phyloP scores from a whole-genome alignment of 2,329 filamentous ascomycete species.

The Chrysoporthe deuterocubensis region DNA sequence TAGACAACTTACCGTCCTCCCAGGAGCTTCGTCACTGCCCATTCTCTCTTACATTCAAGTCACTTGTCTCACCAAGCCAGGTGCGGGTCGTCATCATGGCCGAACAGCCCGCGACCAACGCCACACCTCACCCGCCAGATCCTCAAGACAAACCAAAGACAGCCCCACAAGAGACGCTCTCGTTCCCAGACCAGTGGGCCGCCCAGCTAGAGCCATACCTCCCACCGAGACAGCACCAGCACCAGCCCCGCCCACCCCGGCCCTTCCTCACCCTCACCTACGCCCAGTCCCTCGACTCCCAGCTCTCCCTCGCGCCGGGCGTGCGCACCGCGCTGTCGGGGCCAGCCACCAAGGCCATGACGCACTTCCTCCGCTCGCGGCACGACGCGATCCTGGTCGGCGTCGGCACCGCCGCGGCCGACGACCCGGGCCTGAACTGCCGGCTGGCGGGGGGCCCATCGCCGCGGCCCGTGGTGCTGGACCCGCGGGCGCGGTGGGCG shows the following conservation, averaged over 20 bases:
- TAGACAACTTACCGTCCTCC: neutral
- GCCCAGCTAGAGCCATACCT: slow-evolving; percentile 21
- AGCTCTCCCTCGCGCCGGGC: slow-evolving; percentile 75
- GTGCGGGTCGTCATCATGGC: neutral
- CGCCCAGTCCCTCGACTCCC: slow-evolving; percentile 85
- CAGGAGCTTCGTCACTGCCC: neutral
- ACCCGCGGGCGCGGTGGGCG: slow-evolving; percentile 77
- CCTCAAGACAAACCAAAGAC: neutral
- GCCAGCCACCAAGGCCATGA: slow-evolving; percentile 85
- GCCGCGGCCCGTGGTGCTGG: slow-evolving; percentile 77
- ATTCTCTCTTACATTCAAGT: neutral
- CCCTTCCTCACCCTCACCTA: slow-evolving; percentile 81
- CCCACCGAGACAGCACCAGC: slow-evolving; percentile 16
- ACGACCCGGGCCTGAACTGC: slow-evolving; percentile 86
- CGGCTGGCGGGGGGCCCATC: slow-evolving; percentile 71
- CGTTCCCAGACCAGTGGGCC: slow-evolving; percentile 23
- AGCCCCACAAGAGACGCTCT: slow-evolving; percentile 16
- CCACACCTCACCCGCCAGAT: neutral
- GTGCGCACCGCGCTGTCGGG: slow-evolving; percentile 84
- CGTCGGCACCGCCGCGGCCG: slow-evolving; percentile 80
- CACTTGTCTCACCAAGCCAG: neutral
- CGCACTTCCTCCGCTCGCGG: slow-evolving; percentile 80
- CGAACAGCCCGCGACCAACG: neutral
- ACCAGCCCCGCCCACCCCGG: slow-evolving; percentile 24
- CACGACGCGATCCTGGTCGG: slow-evolving; percentile 88